Evolutionary conservation across 2,329 filamentous ascomycete genomes (phyloP).

Genomic region (Curvularia sp.): DNA sequence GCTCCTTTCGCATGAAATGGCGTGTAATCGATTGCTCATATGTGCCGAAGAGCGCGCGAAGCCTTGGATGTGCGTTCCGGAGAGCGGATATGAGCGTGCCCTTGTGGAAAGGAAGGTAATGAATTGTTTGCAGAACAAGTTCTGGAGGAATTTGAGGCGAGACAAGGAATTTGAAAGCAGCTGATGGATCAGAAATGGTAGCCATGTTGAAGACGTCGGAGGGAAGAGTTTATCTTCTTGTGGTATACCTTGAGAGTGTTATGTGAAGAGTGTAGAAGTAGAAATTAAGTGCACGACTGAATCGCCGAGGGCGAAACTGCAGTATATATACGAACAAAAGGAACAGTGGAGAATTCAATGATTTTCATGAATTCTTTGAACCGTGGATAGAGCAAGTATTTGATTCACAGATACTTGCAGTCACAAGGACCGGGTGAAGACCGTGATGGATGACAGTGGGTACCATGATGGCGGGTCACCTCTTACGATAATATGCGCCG

Average conservation of each 20-base stretch:
- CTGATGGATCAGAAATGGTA: neutral
- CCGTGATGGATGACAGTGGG: conserved; percentile 36
- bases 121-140: conserved; percentile 36
- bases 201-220: conserved; percentile 16
- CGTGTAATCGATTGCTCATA: conserved; percentile 39
- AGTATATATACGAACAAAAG: conserved; percentile 8
- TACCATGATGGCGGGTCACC: conserved; percentile 35
- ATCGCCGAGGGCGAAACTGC: neutral
- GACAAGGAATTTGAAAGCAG: conserved; percentile 18
- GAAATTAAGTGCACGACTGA: neutral
- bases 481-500: neutral
- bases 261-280: neutral
- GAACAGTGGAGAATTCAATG: neutral
- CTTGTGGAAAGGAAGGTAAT: conserved; percentile 36
- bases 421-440: conserved; percentile 26
- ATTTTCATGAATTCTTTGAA: neutral
- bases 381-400: neutral
- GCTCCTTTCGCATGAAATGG: conserved; percentile 32
- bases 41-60: conserved; percentile 27
- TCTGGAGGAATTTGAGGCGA: conserved; percentile 36
- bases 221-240: neutral
- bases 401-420: conserved; percentile 4
- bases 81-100: conserved; percentile 30
- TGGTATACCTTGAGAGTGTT: neutral
- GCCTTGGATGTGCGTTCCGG: conserved; percentile 25